Percentiles rank a stretch among this genome's conserved stretches.
phyloP scores from a whole-genome alignment of 257 asterid species.

The Echites panduratus region DNA sequence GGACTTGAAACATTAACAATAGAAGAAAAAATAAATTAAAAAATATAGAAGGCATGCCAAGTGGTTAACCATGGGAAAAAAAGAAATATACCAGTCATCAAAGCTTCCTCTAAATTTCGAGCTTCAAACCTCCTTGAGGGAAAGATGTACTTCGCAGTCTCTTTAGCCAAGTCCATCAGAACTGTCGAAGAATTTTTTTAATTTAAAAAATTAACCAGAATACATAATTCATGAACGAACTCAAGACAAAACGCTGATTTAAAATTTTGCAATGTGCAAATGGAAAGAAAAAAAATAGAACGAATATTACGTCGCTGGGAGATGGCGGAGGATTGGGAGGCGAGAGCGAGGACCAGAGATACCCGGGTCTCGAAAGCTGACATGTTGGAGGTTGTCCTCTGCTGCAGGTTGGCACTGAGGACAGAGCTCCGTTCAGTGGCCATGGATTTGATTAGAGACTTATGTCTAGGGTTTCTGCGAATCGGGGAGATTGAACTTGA shows the following conservation, averaged over 20 bases:
- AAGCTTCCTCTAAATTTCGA: slow-evolving; percentile 71
- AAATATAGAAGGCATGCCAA: not conserved
- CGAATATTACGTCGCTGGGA: slow-evolving; percentile 58
- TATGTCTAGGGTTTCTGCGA: slow-evolving; percentile 7
- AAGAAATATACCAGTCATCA: slow-evolving; percentile 67
- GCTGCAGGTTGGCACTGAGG: slow-evolving; percentile 12
- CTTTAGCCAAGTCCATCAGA: slow-evolving; percentile 55
- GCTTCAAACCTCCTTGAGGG: slow-evolving; percentile 56
- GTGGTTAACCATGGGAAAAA: not conserved
- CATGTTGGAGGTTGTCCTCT: slow-evolving; percentile 16
- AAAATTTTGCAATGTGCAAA: not conserved
- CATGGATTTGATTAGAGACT: slow-evolving; percentile 23
- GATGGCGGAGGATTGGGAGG: slow-evolving; percentile 54
- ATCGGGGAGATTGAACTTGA: slow-evolving; percentile 19
- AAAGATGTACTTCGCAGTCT: slow-evolving; percentile 55
- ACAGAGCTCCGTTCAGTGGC: slow-evolving; percentile 22
- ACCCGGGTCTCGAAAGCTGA: slow-evolving; percentile 51
- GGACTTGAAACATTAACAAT: slow-evolving; percentile 35
- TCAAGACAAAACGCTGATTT: not conserved
- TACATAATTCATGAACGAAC: not conserved
- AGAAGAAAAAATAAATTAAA: not conserved
- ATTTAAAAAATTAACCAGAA: not conserved
- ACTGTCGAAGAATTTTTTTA: slow-evolving; percentile 26
- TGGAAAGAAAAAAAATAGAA: not conserved
- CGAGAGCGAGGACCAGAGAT: slow-evolving; percentile 74